Conservation (phyloP, 257 asterid species). For the Solanum pimpinellifolium region DNA sequence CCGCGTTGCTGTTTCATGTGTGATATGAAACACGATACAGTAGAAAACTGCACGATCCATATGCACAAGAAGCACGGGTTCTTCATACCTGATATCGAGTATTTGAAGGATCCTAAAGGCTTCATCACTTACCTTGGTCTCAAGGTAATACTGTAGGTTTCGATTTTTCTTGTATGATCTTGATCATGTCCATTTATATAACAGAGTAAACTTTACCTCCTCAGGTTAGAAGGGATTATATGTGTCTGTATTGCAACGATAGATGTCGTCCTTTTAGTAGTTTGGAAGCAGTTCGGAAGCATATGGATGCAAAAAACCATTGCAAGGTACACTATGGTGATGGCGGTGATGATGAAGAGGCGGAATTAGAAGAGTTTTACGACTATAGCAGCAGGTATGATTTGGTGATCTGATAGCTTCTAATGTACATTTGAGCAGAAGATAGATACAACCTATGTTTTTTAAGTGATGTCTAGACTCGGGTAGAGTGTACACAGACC, state of each 20-base stretch:
- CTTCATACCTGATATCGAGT: conserved; percentile 85
- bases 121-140: conserved; percentile 75
- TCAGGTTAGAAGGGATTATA: conserved; percentile 70
- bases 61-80: conserved; percentile 91
- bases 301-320: conserved; percentile 88
- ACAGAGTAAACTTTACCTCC: background rate
- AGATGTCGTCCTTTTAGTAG: conserved; percentile 62
- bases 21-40: conserved; percentile 46
- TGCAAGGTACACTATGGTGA: conserved; percentile 92
- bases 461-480: background rate
- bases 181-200: background rate
- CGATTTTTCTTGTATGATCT: background rate
- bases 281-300: conserved; percentile 77
- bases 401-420: background rate
- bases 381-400: conserved; percentile 88
- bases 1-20: conserved; percentile 85
- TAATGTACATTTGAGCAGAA: background rate
- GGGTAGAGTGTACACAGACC: background rate
- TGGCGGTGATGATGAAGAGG: conserved; percentile 89
- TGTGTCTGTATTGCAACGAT: conserved; percentile 78
- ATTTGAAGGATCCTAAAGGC: conserved; percentile 82
- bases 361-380: conserved; percentile 82
- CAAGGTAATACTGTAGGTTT: conserved; percentile 33
- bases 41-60: conserved; percentile 79
- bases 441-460: background rate